Base-by-base conservation (phyloP, 768 basidiomycete genomes). In the Phylloporus sp. region DNA sequence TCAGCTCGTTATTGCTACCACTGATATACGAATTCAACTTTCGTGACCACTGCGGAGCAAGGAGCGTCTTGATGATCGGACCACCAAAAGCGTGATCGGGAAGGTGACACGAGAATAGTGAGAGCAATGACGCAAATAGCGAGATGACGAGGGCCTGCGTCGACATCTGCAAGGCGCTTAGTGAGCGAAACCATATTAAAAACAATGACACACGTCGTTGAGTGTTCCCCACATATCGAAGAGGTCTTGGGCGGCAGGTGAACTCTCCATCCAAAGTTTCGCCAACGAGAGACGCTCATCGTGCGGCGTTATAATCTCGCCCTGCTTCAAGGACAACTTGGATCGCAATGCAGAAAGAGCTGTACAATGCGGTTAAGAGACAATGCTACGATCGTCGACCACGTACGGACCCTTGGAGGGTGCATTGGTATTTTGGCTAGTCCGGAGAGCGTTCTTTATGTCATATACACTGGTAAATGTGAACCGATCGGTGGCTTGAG, bases 61-160 rank as follows among this genome's bases (percentile, higher is more conserved):
- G 71, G 10, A 90, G 59, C 2, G 65, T 72, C 58, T 82, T 85
- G 45, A 88, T 68, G 29, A 92, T 79, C 0, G 86, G 76, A 32
- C 78, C 70, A 0, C 88, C 88, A 22, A 80, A 63, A 0, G 75
- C 54, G 56, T 91, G 88, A 60, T 82, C 80, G 4, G 82, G 77
- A 54, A 87, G 86, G 45, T 91, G 88, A 4, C 75, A 71, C 4
- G 86, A 82, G 13, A 88, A 70, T 1, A 93, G 69, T 5, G 70
- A 73, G 49, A 92, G 61, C n/a, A 89, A 55, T 0, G 79, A 74
- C 0, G 87, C 76, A 7, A 92, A 60, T 1, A 84, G 57, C 1
- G 83, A 79, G 0, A 82, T 53, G 20, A 84, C 55, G 12, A 77
- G 66, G 0, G 76, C 64, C 24, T 77, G 61, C 9, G 76, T 63